phyloP scores from a whole-genome alignment of 257 asterid species.

The Parsonsia alboflavescens region DNA sequence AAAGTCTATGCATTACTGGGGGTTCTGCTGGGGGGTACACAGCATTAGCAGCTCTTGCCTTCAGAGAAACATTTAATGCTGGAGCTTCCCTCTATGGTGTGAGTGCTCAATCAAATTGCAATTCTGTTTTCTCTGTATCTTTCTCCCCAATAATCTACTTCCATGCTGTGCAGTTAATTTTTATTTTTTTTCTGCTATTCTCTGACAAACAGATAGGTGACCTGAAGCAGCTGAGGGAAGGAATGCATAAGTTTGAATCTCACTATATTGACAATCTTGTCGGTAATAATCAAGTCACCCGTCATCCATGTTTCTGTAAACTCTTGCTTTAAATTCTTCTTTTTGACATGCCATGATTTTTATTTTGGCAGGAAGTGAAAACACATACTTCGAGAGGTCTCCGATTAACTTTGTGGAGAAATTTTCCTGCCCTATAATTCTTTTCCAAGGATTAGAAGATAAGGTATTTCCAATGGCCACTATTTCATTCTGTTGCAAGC shows the following conservation, averaged over 20 bases:
- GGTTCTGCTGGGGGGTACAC: conserved; percentile 99
- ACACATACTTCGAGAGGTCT: conserved; percentile 59
- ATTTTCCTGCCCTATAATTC: conserved; percentile 81
- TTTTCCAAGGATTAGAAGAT: conserved; percentile 92
- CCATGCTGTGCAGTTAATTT: not conserved
- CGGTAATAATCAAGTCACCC: conserved; percentile 34
- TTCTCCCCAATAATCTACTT: not conserved
- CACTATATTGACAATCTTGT: conserved; percentile 79
- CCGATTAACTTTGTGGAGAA: conserved; percentile 74
- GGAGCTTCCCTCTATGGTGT: conserved; percentile 95
- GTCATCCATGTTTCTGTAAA: conserved; percentile 4
- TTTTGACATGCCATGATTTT: conserved; percentile 2
- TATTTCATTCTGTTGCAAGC: not conserved
- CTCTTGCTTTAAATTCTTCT: not conserved
- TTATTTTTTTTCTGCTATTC: conserved; percentile 2
- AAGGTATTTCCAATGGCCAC: conserved; percentile 41
- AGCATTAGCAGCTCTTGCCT: conserved; percentile 91
- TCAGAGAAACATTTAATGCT: conserved; percentile 72
- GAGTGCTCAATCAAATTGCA: conserved; percentile 34
- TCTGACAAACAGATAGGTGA: conserved; percentile 67
- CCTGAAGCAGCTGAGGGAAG: conserved; percentile 58
- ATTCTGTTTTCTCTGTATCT: not conserved
- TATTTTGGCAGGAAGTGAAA: conserved; percentile 51
- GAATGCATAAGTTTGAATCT: conserved; percentile 88
- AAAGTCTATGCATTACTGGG: conserved; percentile 84